A percentile compares a stretch with the other conserved stretches of the same genome.
These are phyloP conservation scores for Eleusine indica DNA, from an alignment of 176 grass and related monocot genomes.

Conservation along the genomic window DNA sequence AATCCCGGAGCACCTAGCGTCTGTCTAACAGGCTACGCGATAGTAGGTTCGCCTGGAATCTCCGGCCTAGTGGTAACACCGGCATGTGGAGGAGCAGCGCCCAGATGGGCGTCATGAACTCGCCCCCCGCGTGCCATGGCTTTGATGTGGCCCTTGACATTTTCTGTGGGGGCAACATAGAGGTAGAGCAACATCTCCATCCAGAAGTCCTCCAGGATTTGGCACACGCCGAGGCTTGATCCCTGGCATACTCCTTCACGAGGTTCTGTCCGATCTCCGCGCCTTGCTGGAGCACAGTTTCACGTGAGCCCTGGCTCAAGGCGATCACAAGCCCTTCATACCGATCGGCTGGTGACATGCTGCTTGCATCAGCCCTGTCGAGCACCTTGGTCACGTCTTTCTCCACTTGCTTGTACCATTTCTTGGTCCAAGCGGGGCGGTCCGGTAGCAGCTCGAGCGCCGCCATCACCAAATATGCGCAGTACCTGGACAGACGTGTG, in stretches of 20 bases:
- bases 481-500: conserved; percentile 34
- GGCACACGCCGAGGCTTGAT: conserved; percentile 11
- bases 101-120: no score
- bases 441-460: conserved; percentile 30
- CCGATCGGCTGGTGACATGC: not conserved
- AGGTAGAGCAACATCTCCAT: no score
- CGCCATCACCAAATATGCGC: conserved; percentile 28
- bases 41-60: no score
- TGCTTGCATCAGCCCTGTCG: not conserved
- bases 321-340: not conserved
- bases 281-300: conserved; percentile 8
- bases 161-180: no score
- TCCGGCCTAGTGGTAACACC: no score
- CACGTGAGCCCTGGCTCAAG: not conserved
- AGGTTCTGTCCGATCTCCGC: not conserved
- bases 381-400: not conserved
- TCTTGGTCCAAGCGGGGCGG: conserved; percentile 15
- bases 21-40: no score
- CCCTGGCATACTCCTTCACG: not conserved
- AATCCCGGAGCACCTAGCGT: no score
- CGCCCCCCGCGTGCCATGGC: no score
- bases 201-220: not conserved
- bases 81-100: no score
- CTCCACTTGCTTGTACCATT: conserved; percentile 24
- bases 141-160: no score